Evolutionary conservation across 306 rosid species (phyloP).

Genomic region (Prinsepia uniflora): DNA sequence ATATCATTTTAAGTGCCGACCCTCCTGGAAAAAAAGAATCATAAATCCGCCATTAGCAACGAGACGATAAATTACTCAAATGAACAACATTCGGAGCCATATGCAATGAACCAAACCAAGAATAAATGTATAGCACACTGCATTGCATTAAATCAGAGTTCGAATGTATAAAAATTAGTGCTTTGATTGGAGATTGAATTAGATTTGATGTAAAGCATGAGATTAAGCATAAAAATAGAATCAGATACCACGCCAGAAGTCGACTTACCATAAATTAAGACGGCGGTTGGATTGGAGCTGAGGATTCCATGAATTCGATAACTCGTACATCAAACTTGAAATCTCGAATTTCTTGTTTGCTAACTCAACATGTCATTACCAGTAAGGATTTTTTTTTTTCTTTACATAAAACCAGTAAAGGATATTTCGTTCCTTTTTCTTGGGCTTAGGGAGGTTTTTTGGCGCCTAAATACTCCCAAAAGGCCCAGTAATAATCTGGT

Average conservation of each 20-base stretch:
- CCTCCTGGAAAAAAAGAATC: no score
- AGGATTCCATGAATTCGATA: neutral
- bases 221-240: neutral
- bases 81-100: neutral
- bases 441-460: no score
- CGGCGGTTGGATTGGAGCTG: neutral
- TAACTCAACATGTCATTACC: no score
- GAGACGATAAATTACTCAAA: neutral
- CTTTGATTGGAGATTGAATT: conserved; percentile 3
- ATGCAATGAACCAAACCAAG: neutral
- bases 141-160: neutral
- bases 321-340: neutral
- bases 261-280: neutral
- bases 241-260: neutral
- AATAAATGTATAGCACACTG: neutral
- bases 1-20: no score
- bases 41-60: no score
- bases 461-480: no score
- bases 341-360: neutral
- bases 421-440: no score
- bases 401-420: no score
- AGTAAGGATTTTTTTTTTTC: no score
- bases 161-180: neutral
- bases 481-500: no score
- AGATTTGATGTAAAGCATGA: neutral